Conservation (phyloP, 495 filamentous ascomycete genomes). For the Podospora australis region DNA sequence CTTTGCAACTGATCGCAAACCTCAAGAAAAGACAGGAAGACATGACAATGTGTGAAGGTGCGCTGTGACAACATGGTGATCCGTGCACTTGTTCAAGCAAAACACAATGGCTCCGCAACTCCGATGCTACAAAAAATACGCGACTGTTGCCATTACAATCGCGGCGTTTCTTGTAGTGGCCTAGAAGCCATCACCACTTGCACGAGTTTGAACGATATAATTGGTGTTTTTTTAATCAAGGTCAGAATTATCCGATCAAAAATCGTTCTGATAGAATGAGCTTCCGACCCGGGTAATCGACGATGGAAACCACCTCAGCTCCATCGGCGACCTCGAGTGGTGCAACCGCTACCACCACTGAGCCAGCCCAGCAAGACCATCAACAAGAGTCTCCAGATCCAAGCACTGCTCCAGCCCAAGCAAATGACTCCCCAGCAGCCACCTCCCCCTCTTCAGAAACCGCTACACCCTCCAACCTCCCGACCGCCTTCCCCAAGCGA, state of each 20-base stretch:
- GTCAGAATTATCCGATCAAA: too few species aligned
- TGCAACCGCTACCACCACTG: too few species aligned
- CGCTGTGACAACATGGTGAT: too few species aligned
- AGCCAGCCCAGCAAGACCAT: background rate
- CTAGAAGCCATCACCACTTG: background rate
- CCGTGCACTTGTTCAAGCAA: too few species aligned
- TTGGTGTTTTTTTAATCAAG: too few species aligned
- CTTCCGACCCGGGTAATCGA: too few species aligned
- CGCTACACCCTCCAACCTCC: conserved; percentile 9
- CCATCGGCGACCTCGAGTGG: too few species aligned
- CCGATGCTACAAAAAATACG: background rate
- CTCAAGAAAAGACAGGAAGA: too few species aligned
- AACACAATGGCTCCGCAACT: background rate
- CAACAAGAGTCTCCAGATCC: background rate
- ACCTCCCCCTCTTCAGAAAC: background rate
- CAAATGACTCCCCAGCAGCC: background rate
- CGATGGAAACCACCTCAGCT: background rate
- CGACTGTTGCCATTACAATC: background rate
- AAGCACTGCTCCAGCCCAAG: background rate
- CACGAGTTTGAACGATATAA: too few species aligned
- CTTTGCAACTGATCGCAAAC: too few species aligned
- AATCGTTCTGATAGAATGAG: too few species aligned
- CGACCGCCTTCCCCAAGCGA: conserved; percentile 24
- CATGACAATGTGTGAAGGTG: too few species aligned
- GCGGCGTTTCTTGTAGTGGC: background rate